phyloP scores from a whole-genome alignment of 2,329 filamentous ascomycete genomes.

The Fusarium oxysporum region DNA sequence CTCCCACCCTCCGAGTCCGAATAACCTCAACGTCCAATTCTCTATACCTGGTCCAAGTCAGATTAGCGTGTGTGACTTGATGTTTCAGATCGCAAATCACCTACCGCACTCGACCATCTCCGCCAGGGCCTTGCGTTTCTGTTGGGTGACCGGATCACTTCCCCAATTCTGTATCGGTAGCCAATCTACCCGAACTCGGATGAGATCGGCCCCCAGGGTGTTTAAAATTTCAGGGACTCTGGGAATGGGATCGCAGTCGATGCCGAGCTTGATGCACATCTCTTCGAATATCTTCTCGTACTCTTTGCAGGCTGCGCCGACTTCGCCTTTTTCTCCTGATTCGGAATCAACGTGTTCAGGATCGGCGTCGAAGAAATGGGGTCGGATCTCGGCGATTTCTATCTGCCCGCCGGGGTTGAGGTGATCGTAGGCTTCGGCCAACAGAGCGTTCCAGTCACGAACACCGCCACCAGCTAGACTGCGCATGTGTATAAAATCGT shows the following conservation, averaged over 20 bases:
- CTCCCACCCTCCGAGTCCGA: slow-evolving; percentile 48
- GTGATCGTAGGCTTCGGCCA: slow-evolving; percentile 53
- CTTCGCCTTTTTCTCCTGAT: slow-evolving; percentile 32
- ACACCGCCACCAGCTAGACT: slow-evolving; percentile 59
- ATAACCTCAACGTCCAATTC: slow-evolving; percentile 50
- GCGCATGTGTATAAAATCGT: slow-evolving; percentile 59
- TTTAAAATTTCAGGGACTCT: slow-evolving; percentile 50
- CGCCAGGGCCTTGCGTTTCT: slow-evolving; percentile 52
- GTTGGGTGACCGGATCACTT: slow-evolving; percentile 52
- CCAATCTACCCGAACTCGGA: slow-evolving; percentile 56
- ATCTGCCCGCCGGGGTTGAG: slow-evolving; percentile 59
- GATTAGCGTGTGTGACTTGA: slow-evolving; percentile 8
- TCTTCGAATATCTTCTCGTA: slow-evolving; percentile 50
- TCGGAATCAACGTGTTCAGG: slow-evolving; percentile 32
- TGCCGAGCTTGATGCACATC: slow-evolving; percentile 45
- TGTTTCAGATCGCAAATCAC: slow-evolving; percentile 6
- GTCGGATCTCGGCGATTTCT: slow-evolving; percentile 57
- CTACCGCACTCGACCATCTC: slow-evolving; percentile 54
- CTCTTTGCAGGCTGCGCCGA: slow-evolving; percentile 48
- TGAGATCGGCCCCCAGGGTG: slow-evolving; percentile 54
- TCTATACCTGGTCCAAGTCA: slow-evolving; percentile 38
- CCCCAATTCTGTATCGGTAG: slow-evolving; percentile 56
- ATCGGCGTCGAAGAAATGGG: slow-evolving; percentile 56
- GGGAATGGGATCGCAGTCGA: slow-evolving; percentile 56
- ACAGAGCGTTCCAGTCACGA: slow-evolving; percentile 53